Base-by-base conservation (phyloP, 768 basidiomycete genomes). In the Trametes coccinea region DNA sequence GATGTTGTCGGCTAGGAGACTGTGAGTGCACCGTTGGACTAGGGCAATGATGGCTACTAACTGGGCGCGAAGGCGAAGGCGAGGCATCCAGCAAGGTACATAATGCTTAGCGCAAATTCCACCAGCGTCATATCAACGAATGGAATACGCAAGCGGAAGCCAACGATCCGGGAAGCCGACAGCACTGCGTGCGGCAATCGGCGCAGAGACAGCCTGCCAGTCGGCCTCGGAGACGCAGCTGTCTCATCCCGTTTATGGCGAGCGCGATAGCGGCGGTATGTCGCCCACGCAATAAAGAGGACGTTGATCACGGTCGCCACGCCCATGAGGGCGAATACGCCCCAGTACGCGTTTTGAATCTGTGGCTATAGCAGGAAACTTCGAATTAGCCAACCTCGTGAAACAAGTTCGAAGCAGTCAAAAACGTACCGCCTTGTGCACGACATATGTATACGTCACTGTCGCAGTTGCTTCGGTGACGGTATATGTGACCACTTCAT, bases 11-110 rank as follows among this genome's bases (percentile, higher is more conserved):
- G 58, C 22, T 52, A 22, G 29, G 27, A 40, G 40, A 39, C n/a
- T 37, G 34, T 37, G 6, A 37, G 22, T 22, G 22, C 34, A 37
- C 11, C 11, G 11, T 37, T 37, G 34, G 22, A 22, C 22, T 37
- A 11, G 7, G 53, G 43, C 29, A 29, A 47, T 10, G 17, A 4
- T 5, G 10, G 8, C 10, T 9, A 37, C 34, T 37, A 45, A 76
- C 74, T 71, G 31, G 70, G 62, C 17, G 68, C 62, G 56, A 74
- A 73, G 33, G 65, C 66, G 67, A 70, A 74, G 31, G 64, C 62
- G 4, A 76, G 61, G 16, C 75, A 46, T 5, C 67, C 71, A 8
- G 62, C 53, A 9, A 72, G 30, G 55, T 77, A 77, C 16, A 66
- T 50, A 14, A 60, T 46, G 37, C 66, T 69, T 43, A 73, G 62